phyloP scores from a whole-genome alignment of 345 rosid species.

The Microcos paniculata region DNA sequence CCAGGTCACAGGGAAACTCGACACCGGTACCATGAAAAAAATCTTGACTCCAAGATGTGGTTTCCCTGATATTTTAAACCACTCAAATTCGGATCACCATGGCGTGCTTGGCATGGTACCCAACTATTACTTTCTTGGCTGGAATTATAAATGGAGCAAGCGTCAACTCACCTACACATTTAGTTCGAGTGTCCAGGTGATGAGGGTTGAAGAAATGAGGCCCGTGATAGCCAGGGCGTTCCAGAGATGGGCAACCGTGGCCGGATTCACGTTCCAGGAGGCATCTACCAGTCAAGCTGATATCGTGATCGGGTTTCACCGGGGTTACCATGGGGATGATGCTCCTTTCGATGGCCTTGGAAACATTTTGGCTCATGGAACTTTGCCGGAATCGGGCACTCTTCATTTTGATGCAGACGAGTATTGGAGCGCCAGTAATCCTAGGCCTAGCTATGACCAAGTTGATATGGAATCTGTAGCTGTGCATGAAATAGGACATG shows the following conservation, averaged over 20 bases:
- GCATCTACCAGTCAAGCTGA: background rate
- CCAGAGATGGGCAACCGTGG: conserved; percentile 1
- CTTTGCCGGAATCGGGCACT: background rate
- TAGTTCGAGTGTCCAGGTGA: background rate
- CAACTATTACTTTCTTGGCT: background rate
- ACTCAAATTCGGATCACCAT: background rate
- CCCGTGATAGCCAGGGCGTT: background rate
- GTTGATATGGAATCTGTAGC: conserved; percentile 24
- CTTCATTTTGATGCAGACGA: conserved; percentile 34
- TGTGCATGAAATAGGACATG: conserved; percentile 36
- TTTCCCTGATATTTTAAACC: background rate
- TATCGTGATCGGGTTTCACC: conserved; percentile 19
- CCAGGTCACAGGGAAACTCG: background rate
- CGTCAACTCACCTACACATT: conserved; percentile 16
- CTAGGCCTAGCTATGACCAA: background rate
- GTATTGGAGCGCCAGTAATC: conserved; percentile 12
- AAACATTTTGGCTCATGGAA: conserved; percentile 22
- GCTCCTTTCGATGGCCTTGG: conserved; percentile 21
- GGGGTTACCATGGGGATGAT: conserved; percentile 17
- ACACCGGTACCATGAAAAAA: background rate
- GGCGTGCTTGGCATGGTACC: conserved; percentile 18
- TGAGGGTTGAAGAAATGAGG: background rate
- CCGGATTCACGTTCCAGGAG: conserved; percentile 6
- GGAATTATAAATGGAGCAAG: background rate
- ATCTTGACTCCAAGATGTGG: conserved; percentile 4